Base-by-base conservation (phyloP, 2,329 filamentous ascomycete species). In the Phoma sp. region DNA sequence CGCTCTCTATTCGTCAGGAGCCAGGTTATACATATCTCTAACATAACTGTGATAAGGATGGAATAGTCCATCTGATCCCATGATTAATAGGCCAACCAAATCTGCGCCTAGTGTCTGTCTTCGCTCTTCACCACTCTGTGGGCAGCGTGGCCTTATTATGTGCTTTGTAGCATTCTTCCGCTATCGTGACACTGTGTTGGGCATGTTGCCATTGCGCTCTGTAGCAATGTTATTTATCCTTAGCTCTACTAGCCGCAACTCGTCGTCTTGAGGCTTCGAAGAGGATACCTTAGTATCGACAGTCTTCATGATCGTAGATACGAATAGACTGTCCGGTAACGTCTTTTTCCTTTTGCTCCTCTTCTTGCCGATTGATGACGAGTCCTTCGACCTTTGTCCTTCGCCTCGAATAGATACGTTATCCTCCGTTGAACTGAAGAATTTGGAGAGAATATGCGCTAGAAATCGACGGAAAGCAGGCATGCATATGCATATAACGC, bases 241-340 rank as follows among this genome's bases (percentile, higher is more conserved):
- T 25, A 48, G 23, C n/a, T 54, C 47, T 30, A 52, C 27, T 2
- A 54, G 42, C 8, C 46, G 32, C 29, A 55, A 9, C 51, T 54
- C 55, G 35, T 58, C 55, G 5, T 54, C 47, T 7, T 41, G 39
- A 2, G 24, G 9, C n/a, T 43, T 33, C 22, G 32, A 30, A 8
- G 48, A 45, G 11, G 52, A 45, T 4, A 58, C 25, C 2, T 32
- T 27, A 5, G 35, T 52, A 46, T 55, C 52, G 5, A 55, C 32
- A 1, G 52, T 55, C 25, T 50, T 58, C 24, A 55, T 45, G 30
- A 58, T 52, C 7, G 47, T 55, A 10, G 47, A 46, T 23, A 39
- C 39, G 24, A 55, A 58, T 9, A 58, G 30, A 33, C 55, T 58
- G 14, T 52, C 55, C 1, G 47, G 42, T 29, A 55, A 13, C 5